Base-by-base conservation (phyloP, 768 basidiomycete species). In the Leccinum boreale region DNA sequence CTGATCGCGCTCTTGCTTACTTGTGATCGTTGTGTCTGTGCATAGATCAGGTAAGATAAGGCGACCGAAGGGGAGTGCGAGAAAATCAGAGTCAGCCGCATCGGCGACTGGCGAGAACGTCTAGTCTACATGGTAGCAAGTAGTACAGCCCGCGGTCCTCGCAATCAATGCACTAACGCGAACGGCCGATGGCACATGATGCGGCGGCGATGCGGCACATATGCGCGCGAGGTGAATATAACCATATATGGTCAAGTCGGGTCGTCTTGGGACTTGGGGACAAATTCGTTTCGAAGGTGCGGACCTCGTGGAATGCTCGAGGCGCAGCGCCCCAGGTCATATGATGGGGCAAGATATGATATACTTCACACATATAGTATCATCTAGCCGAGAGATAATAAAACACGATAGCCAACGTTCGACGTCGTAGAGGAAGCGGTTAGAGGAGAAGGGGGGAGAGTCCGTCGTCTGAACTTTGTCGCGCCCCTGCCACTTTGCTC, bases 381-480 rank as follows among this genome's bases (percentile, higher is more conserved):
- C 63, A 70, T 72, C 69, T 70, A 68, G 31, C 56, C 69, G 68
- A 68, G 68, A 68, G 59, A 65, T 63, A 67, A 63, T 54, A 31
- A 21, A 33, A 28, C 11, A 9, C 12, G n/a, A 39, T n/a, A 4
- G 19, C 19, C 42, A 44, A 44, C 19, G 26, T 26, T 26, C 26
- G 42, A 11, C n/a, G 19, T 44, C 11, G 19, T 5, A 17, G 42
- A 21, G n/a, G 39, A 42, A 44, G 42, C 11, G 42, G 42, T 44
- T 11, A 12, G 42, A 19, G 42, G 42, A 44, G 39, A 19, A 42
- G 11, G 39, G 4, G 10, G 17, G 42, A 44, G 29, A 29, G 29
- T 28, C 29, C 35, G 29, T 47, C 17, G n/a, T 21, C 14, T 7
- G 9, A 39, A 28, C 28, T 28, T 28, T 28, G 28, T 10, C 33